phyloP scores from a whole-genome alignment of 2,329 filamentous ascomycete genomes.

The Aspergillus pseudotamarii region DNA sequence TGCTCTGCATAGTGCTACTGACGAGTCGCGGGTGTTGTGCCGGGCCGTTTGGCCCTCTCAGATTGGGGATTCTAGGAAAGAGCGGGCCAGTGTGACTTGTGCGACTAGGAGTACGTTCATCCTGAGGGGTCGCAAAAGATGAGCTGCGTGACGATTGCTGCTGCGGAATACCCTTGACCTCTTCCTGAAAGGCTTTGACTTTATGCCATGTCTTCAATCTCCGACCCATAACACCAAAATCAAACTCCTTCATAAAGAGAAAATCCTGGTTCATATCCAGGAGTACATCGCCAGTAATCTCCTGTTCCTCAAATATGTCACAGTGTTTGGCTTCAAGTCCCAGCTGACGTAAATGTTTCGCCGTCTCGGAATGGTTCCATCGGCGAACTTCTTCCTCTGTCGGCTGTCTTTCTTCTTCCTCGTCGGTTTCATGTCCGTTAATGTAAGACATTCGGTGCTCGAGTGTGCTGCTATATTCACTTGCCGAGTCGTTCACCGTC shows the following conservation, averaged over 20 bases:
- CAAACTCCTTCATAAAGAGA: conserved; percentile 92
- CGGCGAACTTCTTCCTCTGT: conserved; percentile 72
- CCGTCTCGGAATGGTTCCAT: conserved; percentile 82
- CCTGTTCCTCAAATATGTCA: conserved; percentile 91
- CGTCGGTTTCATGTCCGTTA: conserved; percentile 90
- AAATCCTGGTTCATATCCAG: conserved; percentile 95
- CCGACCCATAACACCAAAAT: conserved; percentile 86
- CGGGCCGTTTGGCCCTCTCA: conserved; percentile 29
- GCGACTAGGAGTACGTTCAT: conserved; percentile 50
- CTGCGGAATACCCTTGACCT: conserved; percentile 68
- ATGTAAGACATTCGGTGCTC: conserved; percentile 85
- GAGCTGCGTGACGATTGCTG: conserved; percentile 32
- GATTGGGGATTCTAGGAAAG: conserved; percentile 47
- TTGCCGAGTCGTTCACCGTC: conserved; percentile 75
- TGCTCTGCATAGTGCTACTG: conserved; percentile 31
- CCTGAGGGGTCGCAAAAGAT: conserved; percentile 42
- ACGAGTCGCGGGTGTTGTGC: conserved; percentile 35
- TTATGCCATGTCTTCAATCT: conserved; percentile 95
- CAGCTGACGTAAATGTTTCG: conserved; percentile 81
- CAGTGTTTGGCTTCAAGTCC: conserved; percentile 90
- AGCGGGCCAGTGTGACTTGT: conserved; percentile 41
- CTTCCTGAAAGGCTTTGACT: conserved; percentile 87
- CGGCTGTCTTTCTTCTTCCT: conserved; percentile 77
- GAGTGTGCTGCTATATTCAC: conserved; percentile 82
- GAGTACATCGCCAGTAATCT: conserved; percentile 91